phyloP scores from a whole-genome alignment of 2,329 filamentous ascomycete genomes.

The Beauveria caledonica region DNA sequence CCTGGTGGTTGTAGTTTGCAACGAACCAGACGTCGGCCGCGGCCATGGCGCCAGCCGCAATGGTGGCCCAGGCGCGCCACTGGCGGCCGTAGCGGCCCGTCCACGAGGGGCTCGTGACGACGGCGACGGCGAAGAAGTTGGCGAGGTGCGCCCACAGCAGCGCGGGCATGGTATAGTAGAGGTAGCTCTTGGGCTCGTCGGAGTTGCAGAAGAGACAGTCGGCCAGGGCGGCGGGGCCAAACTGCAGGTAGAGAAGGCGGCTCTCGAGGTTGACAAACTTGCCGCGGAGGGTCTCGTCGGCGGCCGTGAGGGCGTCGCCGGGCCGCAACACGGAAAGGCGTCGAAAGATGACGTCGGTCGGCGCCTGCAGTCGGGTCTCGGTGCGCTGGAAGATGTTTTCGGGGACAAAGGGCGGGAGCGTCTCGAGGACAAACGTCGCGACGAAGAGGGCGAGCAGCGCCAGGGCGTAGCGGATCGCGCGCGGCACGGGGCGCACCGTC shows the following conservation, averaged over 20 bases:
- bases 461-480: constrained; percentile 47
- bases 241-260: constrained; percentile 73
- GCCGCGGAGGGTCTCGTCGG: constrained; percentile 57
- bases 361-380: constrained; percentile 72
- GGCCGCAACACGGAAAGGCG: constrained; percentile 56
- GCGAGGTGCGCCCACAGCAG: constrained; percentile 69
- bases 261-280: constrained; percentile 65
- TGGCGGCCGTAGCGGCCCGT: constrained; percentile 53
- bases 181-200: constrained; percentile 62
- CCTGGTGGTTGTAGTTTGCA: constrained; percentile 54
- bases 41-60: constrained; percentile 51
- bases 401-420: constrained; percentile 59
- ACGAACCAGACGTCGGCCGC: constrained; percentile 59
- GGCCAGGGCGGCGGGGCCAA: constrained; percentile 65
- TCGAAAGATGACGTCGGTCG: constrained; percentile 76
- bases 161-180: constrained; percentile 71
- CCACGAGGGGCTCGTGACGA: constrained; percentile 62
- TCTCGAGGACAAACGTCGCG: constrained; percentile 43
- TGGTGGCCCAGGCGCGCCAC: constrained; percentile 65
- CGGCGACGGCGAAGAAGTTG: constrained; percentile 64
- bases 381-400: constrained; percentile 78
- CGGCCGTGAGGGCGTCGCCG: constrained; percentile 35
- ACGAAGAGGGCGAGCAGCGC: constrained; percentile 47
- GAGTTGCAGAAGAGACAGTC: constrained; percentile 74
- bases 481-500: constrained; percentile 47